Evolutionary conservation across 2,329 filamentous ascomycete genomes (phyloP), one percentile per base, ranked within the genome.

Genomic region (Curvularia hawaiiensis): DNA sequence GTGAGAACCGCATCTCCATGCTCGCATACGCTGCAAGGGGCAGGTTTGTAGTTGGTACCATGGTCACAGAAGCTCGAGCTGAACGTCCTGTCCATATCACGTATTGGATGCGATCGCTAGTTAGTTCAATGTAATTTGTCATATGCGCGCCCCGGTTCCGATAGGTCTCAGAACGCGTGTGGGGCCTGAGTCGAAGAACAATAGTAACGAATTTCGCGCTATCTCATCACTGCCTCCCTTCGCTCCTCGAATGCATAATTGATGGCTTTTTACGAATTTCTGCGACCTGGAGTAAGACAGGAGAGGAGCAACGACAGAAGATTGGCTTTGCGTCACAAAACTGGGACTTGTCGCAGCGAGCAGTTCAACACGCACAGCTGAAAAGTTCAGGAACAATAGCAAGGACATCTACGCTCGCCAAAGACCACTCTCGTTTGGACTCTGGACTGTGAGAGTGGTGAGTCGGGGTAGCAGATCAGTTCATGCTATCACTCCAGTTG

Each of bases 171-270:
- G 30, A 59, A 58, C 58, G 16, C 50, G 51, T 65, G 63, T 61
- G 52, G 24, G 40, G 56, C 18, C 45, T 49, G 40, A 50, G 43
- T 56, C 24, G 46, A 57, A 66, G 72, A 74, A 75, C 71, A 75
- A 75, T 75, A 75, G 58, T 70, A 75, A 75, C 68, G 49, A 63
- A 56, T 33, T 35, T 48, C 31, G 45, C 62, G 59, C 63, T 59
- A 65, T 56, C 30, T 52, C 50, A 58, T 30, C 40, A 57, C 47
- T 39, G 51, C 41, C 33, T 50, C 51, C 48, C 52, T 54, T 45
- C 52, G 50, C 30, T 49, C 65, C 40, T 50, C 56, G 67, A 65
- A 59, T 43, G 53, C 48, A 46, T 28, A 26, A 61, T 30, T 49
- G 11, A 44, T 45, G 31, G 30, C 22, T 45, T 50, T 57, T 41